Percentiles rank a stretch among this genome's conserved stretches.
These are phyloP conservation scores for Deinandra increscens DNA, from an alignment of 129 eudicot species.

Conservation along the genomic window DNA sequence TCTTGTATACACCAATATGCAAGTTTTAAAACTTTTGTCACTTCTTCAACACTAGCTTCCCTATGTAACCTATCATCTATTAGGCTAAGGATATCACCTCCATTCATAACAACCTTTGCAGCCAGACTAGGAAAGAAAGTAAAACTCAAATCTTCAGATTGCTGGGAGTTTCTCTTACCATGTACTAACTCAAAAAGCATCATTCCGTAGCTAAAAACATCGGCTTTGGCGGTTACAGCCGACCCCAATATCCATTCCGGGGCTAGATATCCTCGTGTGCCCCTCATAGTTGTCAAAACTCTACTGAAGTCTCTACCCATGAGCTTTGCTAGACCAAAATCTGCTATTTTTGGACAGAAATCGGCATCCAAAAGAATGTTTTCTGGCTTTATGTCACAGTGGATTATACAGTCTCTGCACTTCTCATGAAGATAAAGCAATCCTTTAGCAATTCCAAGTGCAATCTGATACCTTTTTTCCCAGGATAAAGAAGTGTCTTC, in stretches of 20 bases:
- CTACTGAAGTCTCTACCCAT: slow-evolving; percentile 62
- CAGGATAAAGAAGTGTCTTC: too few species aligned
- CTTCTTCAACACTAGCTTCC: neutral
- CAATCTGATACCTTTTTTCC: too few species aligned
- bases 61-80: neutral
- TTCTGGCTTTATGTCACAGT: slow-evolving; percentile 78
- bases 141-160: neutral
- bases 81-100: neutral
- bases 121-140: neutral
- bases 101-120: neutral
- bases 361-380: slow-evolving; percentile 58
- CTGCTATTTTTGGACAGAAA: slow-evolving; percentile 53
- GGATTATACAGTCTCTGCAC: too few species aligned
- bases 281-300: slow-evolving; percentile 62
- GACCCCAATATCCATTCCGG: slow-evolving; percentile 75
- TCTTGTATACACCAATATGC: slow-evolving; percentile 1
- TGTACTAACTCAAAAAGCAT: slow-evolving; percentile 51
- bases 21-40: neutral
- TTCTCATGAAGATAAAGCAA: too few species aligned
- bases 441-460: too few species aligned
- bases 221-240: slow-evolving; percentile 60
- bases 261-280: slow-evolving; percentile 70
- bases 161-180: slow-evolving; percentile 40
- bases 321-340: slow-evolving; percentile 80
- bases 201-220: slow-evolving; percentile 72